Evolutionary conservation across 2,329 filamentous ascomycete genomes (phyloP).

Genomic region (Fusarium chaquense): DNA sequence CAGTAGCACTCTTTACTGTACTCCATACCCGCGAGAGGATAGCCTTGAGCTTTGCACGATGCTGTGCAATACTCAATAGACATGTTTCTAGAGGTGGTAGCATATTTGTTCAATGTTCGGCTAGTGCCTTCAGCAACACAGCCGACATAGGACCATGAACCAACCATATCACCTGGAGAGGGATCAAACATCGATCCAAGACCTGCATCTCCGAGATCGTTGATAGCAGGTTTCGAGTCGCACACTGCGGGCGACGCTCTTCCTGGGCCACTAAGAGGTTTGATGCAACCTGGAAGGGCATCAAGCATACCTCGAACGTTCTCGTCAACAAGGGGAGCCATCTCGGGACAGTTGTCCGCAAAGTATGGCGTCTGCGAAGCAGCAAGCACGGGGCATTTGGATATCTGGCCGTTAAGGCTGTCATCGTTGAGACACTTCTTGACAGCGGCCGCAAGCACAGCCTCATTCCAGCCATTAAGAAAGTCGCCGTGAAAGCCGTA

Average conservation of each 20-base stretch:
- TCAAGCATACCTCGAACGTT: slow-evolving; percentile 34
- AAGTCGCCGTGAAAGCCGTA: slow-evolving; percentile 44
- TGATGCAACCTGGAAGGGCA: slow-evolving; percentile 38
- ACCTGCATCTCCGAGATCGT: slow-evolving; percentile 19
- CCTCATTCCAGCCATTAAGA: slow-evolving; percentile 38
- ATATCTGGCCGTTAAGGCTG: slow-evolving; percentile 21
- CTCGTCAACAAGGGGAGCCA: slow-evolving; percentile 35
- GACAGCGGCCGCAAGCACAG: slow-evolving; percentile 33
- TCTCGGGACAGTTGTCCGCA: slow-evolving; percentile 40
- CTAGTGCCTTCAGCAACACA: slow-evolving; percentile 34
- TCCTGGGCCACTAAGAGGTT: slow-evolving; percentile 33
- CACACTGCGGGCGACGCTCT: slow-evolving; percentile 20
- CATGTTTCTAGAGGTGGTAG: slow-evolving; percentile 26
- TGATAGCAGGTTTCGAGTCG: slow-evolving; percentile 22
- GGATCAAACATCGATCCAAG: slow-evolving; percentile 31
- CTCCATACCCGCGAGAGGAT: slow-evolving; percentile 40
- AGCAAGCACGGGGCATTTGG: slow-evolving; percentile 33
- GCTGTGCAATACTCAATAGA: slow-evolving; percentile 41
- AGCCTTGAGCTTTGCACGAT: slow-evolving; percentile 38
- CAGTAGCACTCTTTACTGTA: slow-evolving; percentile 43
- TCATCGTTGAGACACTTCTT: slow-evolving; percentile 43
- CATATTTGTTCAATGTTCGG: slow-evolving; percentile 39
- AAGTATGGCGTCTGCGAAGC: slow-evolving; percentile 40
- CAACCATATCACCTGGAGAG: slow-evolving; percentile 33
- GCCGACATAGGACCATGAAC: slow-evolving; percentile 35